phyloP scores from a whole-genome alignment of 164 flowering plant genomes.

The Echeveria elegans region DNA sequence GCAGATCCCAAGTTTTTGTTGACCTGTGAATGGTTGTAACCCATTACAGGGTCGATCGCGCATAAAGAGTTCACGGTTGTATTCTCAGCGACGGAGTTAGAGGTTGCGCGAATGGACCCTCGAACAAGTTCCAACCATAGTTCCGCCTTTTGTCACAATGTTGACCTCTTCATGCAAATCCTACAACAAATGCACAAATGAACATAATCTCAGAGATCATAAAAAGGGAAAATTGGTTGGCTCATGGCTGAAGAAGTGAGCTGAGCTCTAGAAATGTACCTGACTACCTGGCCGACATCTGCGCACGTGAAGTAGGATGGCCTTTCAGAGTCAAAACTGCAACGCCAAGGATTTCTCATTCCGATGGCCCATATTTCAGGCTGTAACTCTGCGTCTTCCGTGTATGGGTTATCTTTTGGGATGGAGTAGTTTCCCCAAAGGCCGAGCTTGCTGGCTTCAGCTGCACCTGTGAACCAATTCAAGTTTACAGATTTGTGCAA shows the following conservation, averaged over 20 bases:
- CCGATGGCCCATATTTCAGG: conserved; percentile 95
- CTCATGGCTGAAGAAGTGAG: neutral
- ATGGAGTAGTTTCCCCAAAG: conserved; percentile 93
- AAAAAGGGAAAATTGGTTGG: too few relatives aligned
- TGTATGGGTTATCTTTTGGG: conserved; percentile 75
- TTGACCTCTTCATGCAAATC: conserved; percentile 84
- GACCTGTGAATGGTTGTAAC: conserved; percentile 59
- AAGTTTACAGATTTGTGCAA: neutral
- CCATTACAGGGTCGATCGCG: conserved; percentile 72
- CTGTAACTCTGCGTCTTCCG: conserved; percentile 37
- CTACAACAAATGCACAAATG: conserved; percentile 20
- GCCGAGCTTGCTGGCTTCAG: conserved; percentile 37
- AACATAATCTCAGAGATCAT: too few relatives aligned
- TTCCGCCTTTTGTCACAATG: conserved; percentile 66
- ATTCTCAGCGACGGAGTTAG: conserved; percentile 39
- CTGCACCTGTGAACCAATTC: conserved; percentile 35
- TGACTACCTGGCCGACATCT: conserved; percentile 91
- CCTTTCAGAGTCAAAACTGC: conserved; percentile 83
- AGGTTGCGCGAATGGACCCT: conserved; percentile 54
- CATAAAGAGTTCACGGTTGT: conserved; percentile 35
- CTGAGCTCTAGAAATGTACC: conserved; percentile 1
- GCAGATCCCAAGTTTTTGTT: conserved; percentile 61
- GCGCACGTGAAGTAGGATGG: conserved; percentile 85
- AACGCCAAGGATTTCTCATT: conserved; percentile 91
- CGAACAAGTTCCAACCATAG: conserved; percentile 81